phyloP scores from a whole-genome alignment of 1,284 basidiomycete genomes.

The Xerocomus tenax region DNA sequence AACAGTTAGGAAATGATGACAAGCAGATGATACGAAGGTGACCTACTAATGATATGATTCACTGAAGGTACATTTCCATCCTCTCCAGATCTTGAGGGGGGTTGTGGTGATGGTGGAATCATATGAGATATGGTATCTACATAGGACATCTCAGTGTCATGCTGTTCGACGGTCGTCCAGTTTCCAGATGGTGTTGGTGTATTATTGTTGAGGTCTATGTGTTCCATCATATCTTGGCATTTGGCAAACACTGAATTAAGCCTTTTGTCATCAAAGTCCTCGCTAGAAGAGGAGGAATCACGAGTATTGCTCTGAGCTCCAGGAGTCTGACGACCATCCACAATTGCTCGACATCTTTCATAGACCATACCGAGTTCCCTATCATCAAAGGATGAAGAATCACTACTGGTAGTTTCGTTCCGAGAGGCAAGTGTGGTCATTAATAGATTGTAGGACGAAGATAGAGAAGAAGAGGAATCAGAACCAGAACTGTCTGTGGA shows the following conservation, averaged over 20 bases:
- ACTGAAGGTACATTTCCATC: background rate
- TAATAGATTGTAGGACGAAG: background rate
- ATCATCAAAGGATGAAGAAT: background rate
- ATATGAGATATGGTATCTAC: background rate
- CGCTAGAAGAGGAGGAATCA: background rate
- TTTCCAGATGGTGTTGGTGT: background rate
- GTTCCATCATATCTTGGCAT: background rate
- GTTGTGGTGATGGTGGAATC: background rate
- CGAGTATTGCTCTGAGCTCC: background rate
- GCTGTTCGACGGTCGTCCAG: background rate
- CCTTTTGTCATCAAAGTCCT: background rate
- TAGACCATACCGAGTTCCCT: background rate
- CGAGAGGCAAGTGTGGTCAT: background rate
- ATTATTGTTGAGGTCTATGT: background rate
- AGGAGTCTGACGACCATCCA: background rate
- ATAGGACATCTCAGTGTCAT: background rate
- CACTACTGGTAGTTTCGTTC: background rate
- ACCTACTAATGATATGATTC: background rate
- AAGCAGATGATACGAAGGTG: background rate
- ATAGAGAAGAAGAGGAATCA: too few relatives aligned
- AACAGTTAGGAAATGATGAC: background rate
- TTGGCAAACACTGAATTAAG: background rate
- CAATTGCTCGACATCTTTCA: background rate
- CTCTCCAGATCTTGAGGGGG: background rate
- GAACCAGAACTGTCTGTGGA: too few relatives aligned